Percentiles rank a stretch among this genome's conserved stretches.
Conservation (phyloP, 257 asterid species). For the Scutellaria galericulata region DNA sequence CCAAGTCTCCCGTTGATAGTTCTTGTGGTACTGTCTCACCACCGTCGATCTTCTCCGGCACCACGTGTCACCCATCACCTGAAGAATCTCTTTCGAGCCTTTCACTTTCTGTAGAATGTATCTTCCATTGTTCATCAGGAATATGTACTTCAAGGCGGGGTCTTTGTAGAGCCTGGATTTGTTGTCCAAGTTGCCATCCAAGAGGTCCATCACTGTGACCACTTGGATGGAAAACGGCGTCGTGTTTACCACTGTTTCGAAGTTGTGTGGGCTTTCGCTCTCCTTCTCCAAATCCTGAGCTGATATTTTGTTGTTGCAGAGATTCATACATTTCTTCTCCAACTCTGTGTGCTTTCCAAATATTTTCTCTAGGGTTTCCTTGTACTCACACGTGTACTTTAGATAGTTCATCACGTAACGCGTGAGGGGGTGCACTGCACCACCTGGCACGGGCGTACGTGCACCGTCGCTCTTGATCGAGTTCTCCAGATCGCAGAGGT, state of each 20-base stretch:
- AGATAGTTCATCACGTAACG: conserved; percentile 88
- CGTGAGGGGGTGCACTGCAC: conserved; percentile 90
- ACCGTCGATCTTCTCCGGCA: conserved; percentile 76
- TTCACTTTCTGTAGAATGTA: conserved; percentile 80
- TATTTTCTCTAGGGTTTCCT: conserved; percentile 55
- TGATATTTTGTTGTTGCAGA: background rate
- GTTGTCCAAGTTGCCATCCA: conserved; percentile 60
- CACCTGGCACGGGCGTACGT: conserved; percentile 74
- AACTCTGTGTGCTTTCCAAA: conserved; percentile 42
- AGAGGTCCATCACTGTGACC: conserved; percentile 59
- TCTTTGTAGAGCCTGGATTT: conserved; percentile 70
- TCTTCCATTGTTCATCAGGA: conserved; percentile 88
- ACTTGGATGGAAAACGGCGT: conserved; percentile 61
- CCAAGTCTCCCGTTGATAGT: conserved; percentile 89
- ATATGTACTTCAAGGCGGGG: conserved; percentile 59
- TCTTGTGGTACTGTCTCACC: conserved; percentile 79
- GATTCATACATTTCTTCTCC: conserved; percentile 30
- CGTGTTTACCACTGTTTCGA: conserved; percentile 34
- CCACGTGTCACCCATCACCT: conserved; percentile 85
- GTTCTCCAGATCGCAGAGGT: conserved; percentile 69
- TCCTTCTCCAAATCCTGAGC: conserved; percentile 38
- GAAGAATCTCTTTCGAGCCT: conserved; percentile 61
- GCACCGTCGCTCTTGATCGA: conserved; percentile 68
- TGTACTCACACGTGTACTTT: conserved; percentile 73
- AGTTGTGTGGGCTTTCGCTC: conserved; percentile 49